Percentiles rank a stretch among this genome's conserved stretches.
Conservation (phyloP, 129 eudicot genomes). For the Silybum marianum region DNA sequence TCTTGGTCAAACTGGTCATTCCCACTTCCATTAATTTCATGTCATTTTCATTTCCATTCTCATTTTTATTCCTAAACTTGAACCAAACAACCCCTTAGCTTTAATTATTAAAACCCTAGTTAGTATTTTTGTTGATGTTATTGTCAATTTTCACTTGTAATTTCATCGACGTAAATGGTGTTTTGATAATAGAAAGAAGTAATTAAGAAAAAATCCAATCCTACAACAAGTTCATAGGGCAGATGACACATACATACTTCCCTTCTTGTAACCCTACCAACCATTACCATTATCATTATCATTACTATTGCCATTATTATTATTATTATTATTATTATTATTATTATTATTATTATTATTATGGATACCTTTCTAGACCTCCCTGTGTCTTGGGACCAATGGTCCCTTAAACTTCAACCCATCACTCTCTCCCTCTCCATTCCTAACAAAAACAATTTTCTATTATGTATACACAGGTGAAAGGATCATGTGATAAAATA, state of each 20-base stretch:
- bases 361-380: conserved; percentile 33
- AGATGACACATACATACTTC: background rate
- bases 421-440: background rate
- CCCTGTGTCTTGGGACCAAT: conserved; percentile 35
- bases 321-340: background rate
- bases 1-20: too few species aligned
- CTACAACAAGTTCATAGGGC: background rate
- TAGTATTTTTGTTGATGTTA: too few species aligned
- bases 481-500: too few species aligned
- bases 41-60: too few species aligned
- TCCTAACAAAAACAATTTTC: background rate
- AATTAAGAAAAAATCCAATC: background rate
- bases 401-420: conserved; percentile 28
- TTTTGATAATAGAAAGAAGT: too few species aligned
- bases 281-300: background rate
- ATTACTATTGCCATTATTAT: background rate
- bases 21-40: too few species aligned
- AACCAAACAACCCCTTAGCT: too few species aligned
- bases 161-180: too few species aligned
- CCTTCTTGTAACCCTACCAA: conserved; percentile 1
- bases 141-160: too few species aligned
- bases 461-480: too few species aligned
- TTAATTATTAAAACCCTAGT: too few species aligned
- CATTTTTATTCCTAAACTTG: too few species aligned
- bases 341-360: background rate